Percentiles rank a stretch among this genome's conserved stretches.
Conservation (phyloP, 768 basidiomycete genomes). For the Leucosporidium creatinivorum region DNA sequence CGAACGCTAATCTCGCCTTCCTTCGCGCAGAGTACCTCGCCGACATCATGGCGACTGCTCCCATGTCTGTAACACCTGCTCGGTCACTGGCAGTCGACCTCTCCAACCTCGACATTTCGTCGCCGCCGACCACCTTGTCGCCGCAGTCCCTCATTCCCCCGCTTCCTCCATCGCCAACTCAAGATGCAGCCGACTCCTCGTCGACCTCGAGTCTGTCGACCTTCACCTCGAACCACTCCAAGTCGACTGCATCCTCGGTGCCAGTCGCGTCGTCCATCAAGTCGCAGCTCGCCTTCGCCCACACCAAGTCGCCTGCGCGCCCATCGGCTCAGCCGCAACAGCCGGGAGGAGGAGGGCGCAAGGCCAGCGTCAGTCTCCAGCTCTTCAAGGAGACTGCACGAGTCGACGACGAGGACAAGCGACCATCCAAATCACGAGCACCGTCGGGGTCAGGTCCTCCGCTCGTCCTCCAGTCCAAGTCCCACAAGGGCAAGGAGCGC, state of each 20-base stretch:
- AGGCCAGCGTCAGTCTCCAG: constrained; percentile 44
- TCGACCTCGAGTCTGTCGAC: no score
- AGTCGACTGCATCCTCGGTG: not conserved
- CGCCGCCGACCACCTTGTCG: no score
- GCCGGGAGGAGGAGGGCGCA: constrained; percentile 34
- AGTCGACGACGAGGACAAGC: not conserved
- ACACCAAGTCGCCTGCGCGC: not conserved
- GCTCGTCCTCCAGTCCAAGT: not conserved
- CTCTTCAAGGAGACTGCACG: constrained; percentile 43
- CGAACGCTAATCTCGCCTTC: no score
- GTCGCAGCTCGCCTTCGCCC: not conserved
- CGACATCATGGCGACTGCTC: no score
- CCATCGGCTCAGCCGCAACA: not conserved
- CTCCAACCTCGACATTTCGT: no score
- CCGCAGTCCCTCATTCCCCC: no score
- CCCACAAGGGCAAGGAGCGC: constrained; percentile 26
- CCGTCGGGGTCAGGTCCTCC: not conserved
- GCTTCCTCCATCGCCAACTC: no score
- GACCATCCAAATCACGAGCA: not conserved
- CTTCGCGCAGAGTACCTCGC: no score
- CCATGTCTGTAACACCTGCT: no score
- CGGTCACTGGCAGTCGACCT: no score
- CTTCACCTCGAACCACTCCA: not conserved
- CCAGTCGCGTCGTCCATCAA: not conserved
- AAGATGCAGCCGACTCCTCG: no score